Percentiles rank a stretch among this genome's conserved stretches.
Conservation (phyloP, 1,284 basidiomycete genomes). For the Ceratobasidium sp. region DNA sequence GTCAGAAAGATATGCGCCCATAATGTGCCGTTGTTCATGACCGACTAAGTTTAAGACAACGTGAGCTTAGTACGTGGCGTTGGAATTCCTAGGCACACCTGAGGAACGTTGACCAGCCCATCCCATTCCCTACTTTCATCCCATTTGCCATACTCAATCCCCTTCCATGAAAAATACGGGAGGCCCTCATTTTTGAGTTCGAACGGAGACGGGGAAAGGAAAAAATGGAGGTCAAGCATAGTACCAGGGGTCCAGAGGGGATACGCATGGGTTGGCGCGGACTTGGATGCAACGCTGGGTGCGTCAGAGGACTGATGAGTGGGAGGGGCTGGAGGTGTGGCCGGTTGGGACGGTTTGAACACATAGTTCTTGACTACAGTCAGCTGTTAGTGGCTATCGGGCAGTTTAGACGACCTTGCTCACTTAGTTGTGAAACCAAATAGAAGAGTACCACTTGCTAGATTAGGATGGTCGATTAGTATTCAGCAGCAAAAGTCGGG, state of each 20-base stretch:
- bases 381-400: background rate
- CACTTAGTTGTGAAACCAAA: conserved; percentile 33
- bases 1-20: conserved; percentile 89
- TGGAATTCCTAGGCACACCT: conserved; percentile 54
- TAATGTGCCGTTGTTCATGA: conserved; percentile 74
- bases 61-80: conserved; percentile 2
- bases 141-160: conserved; percentile 84
- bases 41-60: conserved; percentile 56
- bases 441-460: conserved; percentile 53
- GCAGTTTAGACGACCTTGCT: background rate
- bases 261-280: conserved; percentile 32
- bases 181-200: conserved; percentile 64
- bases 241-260: conserved; percentile 53
- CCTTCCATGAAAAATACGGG: conserved; percentile 78
- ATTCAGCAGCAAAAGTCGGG: background rate
- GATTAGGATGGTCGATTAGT: conserved; percentile 57
- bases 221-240: conserved; percentile 67
- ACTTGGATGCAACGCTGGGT: conserved; percentile 2
- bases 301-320: conserved; percentile 3
- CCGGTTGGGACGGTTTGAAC: conserved; percentile 1
- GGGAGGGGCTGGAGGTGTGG: conserved; percentile 16
- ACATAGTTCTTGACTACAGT: conserved; percentile 7
- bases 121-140: conserved; percentile 69
- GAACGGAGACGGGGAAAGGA: conserved; percentile 66
- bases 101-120: conserved; percentile 73